Evolutionary conservation across 1,139 yeast genomes (phyloP).

Genomic region (Meyerozyma guilliermondii): DNA sequence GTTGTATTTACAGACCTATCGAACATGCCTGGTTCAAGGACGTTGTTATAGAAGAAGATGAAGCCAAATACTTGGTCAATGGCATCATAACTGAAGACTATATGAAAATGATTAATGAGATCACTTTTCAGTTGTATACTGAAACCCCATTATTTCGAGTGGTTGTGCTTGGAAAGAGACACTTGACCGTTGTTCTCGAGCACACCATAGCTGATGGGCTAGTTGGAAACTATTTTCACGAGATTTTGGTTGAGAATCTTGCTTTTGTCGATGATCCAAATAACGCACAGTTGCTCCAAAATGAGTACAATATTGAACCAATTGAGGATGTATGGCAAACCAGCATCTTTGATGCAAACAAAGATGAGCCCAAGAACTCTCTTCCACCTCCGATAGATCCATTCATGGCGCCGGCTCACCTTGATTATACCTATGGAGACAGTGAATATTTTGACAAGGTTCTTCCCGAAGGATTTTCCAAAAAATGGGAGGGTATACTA

Average conservation of each 20-base stretch:
- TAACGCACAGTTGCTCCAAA: constrained; percentile 6
- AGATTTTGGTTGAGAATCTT: constrained; percentile 27
- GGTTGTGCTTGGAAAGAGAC: constrained; percentile 17
- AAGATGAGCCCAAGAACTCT: constrained; percentile 18
- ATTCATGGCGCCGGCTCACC: constrained; percentile 13
- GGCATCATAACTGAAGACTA: constrained; percentile 22
- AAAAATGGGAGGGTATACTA: constrained; percentile 33
- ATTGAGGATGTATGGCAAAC: constrained; percentile 5
- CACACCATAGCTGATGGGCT: constrained; percentile 42
- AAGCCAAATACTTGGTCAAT: constrained; percentile 10
- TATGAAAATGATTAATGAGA: constrained; percentile 21
- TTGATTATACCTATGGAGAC: constrained; percentile 23
- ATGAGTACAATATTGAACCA: constrained; percentile 12
- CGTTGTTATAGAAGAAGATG: constrained; percentile 15
- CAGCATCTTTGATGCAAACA: constrained; percentile 16
- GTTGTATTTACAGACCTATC: constrained; percentile 22
- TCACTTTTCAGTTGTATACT: constrained; percentile 3
- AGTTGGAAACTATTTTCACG: constrained; percentile 36
- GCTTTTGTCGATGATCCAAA: constrained; percentile 14
- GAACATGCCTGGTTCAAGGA: constrained; percentile 19
- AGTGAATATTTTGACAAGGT: constrained; percentile 19
- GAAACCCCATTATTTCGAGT: constrained; percentile 29
- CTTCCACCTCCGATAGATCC: constrained; percentile 34
- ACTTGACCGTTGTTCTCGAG: constrained; percentile 30
- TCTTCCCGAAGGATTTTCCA: constrained; percentile 18